Conservation (phyloP, 441 rosid genomes). For the Viola pubescens region DNA sequence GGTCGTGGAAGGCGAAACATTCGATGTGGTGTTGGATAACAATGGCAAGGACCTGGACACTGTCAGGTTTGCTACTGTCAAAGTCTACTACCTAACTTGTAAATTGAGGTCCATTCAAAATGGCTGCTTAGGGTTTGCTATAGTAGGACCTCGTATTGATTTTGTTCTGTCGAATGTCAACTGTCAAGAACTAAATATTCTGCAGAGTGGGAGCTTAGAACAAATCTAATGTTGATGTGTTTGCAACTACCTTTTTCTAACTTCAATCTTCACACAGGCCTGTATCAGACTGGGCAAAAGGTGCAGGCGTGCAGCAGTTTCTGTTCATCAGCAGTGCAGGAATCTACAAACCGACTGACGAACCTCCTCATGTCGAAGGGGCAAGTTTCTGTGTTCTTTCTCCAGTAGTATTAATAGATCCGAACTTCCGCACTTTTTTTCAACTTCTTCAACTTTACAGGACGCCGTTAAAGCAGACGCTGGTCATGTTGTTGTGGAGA, state of each 20-base stretch:
- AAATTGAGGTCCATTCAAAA: not conserved
- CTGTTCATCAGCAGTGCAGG: conserved; percentile 90
- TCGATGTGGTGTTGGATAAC: conserved; percentile 84
- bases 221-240: too few relatives aligned
- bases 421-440: not conserved
- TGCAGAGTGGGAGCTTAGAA: not conserved
- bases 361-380: conserved; percentile 96
- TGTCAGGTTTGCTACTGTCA: conserved; percentile 43
- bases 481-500: conserved; percentile 76
- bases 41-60: conserved; percentile 83
- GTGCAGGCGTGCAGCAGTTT: conserved; percentile 71
- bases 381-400: conserved; percentile 22
- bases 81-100: not conserved
- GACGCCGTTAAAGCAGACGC: conserved; percentile 74
- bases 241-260: not conserved
- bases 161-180: not conserved
- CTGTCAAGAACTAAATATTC: not conserved
- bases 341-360: conserved; percentile 73
- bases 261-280: conserved; percentile 37
- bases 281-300: conserved; percentile 82
- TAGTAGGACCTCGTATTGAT: not conserved
- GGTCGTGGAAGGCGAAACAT: conserved; percentile 49
- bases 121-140: not conserved
- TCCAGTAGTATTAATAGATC: conserved; percentile 1
- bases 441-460: conserved; percentile 29